Base-by-base conservation (phyloP, 371 early-diverging fungal species). In the Phascolomyces articulosus region DNA sequence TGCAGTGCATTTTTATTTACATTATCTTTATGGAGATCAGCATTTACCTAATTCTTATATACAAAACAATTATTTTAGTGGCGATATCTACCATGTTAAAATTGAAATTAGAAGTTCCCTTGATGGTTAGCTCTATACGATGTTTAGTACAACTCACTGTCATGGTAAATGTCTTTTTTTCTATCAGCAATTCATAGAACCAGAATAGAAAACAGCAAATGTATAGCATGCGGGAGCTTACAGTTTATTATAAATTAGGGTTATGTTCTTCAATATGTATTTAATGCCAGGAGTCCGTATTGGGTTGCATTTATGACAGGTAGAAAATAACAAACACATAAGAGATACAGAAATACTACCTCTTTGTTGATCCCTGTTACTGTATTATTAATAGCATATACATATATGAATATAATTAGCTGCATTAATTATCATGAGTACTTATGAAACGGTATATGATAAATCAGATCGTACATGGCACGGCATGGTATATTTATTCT, bases 81-180 rank as follows among this genome's bases (percentile, higher is more conserved):
- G 54, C 63, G 0, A 80, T 90, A 20, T 92, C 92, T 0, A 27
- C 77, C 6, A 66, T 66, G 29, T 63, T 92, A n/a, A 75, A 84
- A 0, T 80, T 92, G 15, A 75, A 81, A 11, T 67, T 92, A 1
- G 87, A 85, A 66, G 79, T 64, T 21, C 79, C 84, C 0, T 71
- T 92, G 23, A 67, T 90, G 16, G 72, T 89, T 9, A 83, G 86
- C 13, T 82, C 90, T 0, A n/a, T 80, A 23, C 84, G 90, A 24
- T 87, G 88, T 65, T 20, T 85, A 38, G 70, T 87, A 10, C 90
- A 89, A 70, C 71, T 89, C 55, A 80, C 84, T 0, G 64, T 87
- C 47, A 87, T 89, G 90, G 90, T 82, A 72, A 41, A n/a, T n/a
- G n/a, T n/a, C n/a, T n/a, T n/a, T n/a, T n/a, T n/a, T n/a, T n/a